Percentiles rank a stretch among this genome's conserved stretches.
Evolutionary conservation across 2,329 filamentous ascomycete genomes (phyloP).

Genomic region (Emergomyces orientalis): DNA sequence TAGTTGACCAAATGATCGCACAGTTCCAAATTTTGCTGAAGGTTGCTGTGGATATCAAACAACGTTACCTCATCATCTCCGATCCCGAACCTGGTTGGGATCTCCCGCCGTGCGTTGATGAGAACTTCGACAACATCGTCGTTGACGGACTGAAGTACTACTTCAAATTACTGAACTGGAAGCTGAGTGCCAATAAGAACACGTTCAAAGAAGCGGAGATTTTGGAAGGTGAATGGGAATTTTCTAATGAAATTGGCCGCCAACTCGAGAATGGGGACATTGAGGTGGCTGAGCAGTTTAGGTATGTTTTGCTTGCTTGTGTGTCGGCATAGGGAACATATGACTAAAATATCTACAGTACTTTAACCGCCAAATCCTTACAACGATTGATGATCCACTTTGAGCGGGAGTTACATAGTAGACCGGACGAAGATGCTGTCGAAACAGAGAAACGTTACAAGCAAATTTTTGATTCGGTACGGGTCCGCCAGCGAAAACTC

Average conservation of each 20-base stretch:
- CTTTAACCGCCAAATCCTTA: slow-evolving; percentile 84
- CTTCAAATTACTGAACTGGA: slow-evolving; percentile 98
- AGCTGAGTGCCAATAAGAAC: slow-evolving; percentile 93
- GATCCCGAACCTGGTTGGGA: slow-evolving; percentile 90
- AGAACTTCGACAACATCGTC: slow-evolving; percentile 86
- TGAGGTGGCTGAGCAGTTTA: slow-evolving; percentile 96
- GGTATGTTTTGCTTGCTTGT: slow-evolving; percentile 31
- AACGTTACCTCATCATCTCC: slow-evolving; percentile 74
- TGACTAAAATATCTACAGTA: slow-evolving; percentile 39
- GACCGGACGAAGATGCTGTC: slow-evolving; percentile 68
- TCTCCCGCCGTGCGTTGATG: slow-evolving; percentile 88
- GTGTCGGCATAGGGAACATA: not conserved
- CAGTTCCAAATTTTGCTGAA: slow-evolving; percentile 92
- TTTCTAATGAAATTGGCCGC: slow-evolving; percentile 85
- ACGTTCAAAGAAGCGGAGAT: slow-evolving; percentile 98
- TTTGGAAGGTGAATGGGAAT: slow-evolving; percentile 94
- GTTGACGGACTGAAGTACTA: slow-evolving; percentile 93
- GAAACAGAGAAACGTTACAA: slow-evolving; percentile 99
- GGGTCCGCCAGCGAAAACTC: slow-evolving; percentile 89
- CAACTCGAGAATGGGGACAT: slow-evolving; percentile 90
- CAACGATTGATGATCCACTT: slow-evolving; percentile 83
- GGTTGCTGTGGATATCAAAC: slow-evolving; percentile 85
- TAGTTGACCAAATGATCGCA: slow-evolving; percentile 95
- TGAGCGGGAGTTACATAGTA: slow-evolving; percentile 77
- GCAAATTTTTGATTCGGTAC: slow-evolving; percentile 86